Percentiles rank a stretch among this genome's conserved stretches.
phyloP scores from a whole-genome alignment of 305 asterid species.

The Stenogyne calaminthoides region DNA sequence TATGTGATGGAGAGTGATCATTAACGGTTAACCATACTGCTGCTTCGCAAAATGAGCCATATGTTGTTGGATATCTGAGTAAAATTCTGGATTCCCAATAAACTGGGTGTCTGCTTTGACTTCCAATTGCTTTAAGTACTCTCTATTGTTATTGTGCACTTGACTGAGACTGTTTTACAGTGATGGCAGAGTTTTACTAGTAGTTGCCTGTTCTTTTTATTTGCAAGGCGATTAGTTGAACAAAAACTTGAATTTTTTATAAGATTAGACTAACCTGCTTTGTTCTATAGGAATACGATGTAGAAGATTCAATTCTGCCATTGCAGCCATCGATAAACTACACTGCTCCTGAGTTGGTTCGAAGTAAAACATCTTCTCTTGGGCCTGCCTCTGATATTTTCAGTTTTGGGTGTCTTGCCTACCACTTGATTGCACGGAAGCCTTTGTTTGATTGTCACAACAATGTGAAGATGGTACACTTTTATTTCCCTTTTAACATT shows the following conservation, averaged over 20 bases:
- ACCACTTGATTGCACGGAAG: slow-evolving; percentile 94
- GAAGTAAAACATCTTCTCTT: slow-evolving; percentile 67
- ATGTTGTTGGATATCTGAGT: not conserved
- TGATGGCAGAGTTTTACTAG: slow-evolving; percentile 8
- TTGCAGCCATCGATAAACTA: slow-evolving; percentile 96
- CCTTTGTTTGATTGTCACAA: slow-evolving; percentile 93
- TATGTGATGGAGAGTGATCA: slow-evolving; percentile 2
- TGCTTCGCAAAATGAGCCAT: slow-evolving; percentile 15
- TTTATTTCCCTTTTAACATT: slow-evolving; percentile 24
- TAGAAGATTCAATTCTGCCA: slow-evolving; percentile 88
- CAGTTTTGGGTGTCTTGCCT: slow-evolving; percentile 96
- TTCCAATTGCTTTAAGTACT: slow-evolving; percentile 6
- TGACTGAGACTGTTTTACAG: slow-evolving; percentile 13
- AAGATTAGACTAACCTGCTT: slow-evolving; percentile 30
- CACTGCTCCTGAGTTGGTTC: slow-evolving; percentile 97
- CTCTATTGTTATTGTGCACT: slow-evolving; percentile 10
- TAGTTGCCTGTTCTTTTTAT: not conserved
- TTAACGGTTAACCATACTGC: not conserved
- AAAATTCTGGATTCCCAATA: not conserved
- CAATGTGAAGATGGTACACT: slow-evolving; percentile 94
- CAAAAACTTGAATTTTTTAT: slow-evolving; percentile 18
- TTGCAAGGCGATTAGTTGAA: not conserved
- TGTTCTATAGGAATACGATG: slow-evolving; percentile 79
- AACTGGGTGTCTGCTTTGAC: slow-evolving; percentile 23
- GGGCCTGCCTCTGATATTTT: slow-evolving; percentile 85